A percentile compares a stretch with the other conserved stretches of the same genome.
Evolutionary conservation across 306 rosid genomes (phyloP).

Genomic region (Cicer arietinum): DNA sequence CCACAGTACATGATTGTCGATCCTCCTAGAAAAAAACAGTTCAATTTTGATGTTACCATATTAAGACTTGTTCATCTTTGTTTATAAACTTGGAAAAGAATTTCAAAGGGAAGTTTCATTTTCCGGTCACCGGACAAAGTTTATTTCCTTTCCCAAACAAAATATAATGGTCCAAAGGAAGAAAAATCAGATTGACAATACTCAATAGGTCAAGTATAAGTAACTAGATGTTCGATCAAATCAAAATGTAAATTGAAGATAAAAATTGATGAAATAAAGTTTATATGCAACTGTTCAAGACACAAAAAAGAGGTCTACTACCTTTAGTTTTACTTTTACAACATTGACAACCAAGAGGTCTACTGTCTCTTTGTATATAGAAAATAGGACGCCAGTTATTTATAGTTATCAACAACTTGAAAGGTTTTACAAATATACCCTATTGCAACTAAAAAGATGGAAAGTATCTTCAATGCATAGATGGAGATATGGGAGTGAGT

Average conservation of each 20-base stretch:
- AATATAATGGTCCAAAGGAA: constrained; percentile 24
- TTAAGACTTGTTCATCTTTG: neutral
- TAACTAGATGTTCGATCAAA: constrained; percentile 11
- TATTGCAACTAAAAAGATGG: constrained; percentile 20
- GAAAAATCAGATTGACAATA: constrained; percentile 1
- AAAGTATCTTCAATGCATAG: neutral
- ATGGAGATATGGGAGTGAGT: neutral
- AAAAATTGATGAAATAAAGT: constrained; percentile 12
- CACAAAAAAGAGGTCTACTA: neutral
- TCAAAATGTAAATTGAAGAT: neutral
- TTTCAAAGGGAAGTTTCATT: neutral
- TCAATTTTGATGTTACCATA: constrained; percentile 9
- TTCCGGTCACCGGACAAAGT: constrained; percentile 21
- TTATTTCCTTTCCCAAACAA: constrained; percentile 23
- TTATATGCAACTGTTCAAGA: constrained; percentile 27
- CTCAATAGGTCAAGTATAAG: neutral
- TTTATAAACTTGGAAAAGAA: constrained; percentile 6
- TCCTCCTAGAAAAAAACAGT: constrained; percentile 29
- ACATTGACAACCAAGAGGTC: constrained; percentile 3
- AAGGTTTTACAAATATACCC: constrained; percentile 24
- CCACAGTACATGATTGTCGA: neutral
- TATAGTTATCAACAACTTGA: neutral
- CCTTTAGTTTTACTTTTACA: constrained; percentile 10
- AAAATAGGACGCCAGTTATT: constrained; percentile 6
- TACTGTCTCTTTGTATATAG: constrained; percentile 5